Conservation (phyloP, 768 basidiomycete genomes). For the Suillus ampliporus region DNA sequence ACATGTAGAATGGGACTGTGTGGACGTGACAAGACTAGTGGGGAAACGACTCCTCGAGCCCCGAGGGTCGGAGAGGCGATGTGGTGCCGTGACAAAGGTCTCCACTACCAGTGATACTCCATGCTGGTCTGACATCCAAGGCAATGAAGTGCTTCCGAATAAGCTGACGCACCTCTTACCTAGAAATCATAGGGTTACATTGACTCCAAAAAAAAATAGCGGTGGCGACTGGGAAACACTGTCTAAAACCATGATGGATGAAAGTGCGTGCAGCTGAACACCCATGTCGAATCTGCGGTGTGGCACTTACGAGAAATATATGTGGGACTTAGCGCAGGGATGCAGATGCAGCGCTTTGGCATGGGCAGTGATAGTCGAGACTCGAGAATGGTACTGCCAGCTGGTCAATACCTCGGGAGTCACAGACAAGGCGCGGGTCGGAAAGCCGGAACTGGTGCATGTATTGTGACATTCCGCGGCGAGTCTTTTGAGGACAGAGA, state of each 20-base stretch:
- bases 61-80: too few relatives aligned
- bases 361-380: too few relatives aligned
- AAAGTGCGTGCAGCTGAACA: too few relatives aligned
- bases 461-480: not conserved
- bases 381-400: not conserved
- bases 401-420: not conserved
- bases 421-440: not conserved
- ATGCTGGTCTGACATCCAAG: not conserved
- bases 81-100: not conserved
- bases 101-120: not conserved
- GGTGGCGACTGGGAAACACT: too few relatives aligned
- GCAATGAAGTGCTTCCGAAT: not conserved
- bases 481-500: not conserved
- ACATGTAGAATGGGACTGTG: not conserved
- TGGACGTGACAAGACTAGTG: not conserved
- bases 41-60: not conserved
- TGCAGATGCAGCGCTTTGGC: too few relatives aligned
- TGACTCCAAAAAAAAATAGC: too few relatives aligned
- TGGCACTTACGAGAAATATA: too few relatives aligned
- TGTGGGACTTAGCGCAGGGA: too few relatives aligned
- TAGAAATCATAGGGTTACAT: too few relatives aligned
- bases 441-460: not conserved
- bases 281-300: too few relatives aligned
- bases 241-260: too few relatives aligned
- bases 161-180: too few relatives aligned